Evolutionary conservation across 139 green algal species (phyloP).

Genomic region (Chlorella sp.): DNA sequence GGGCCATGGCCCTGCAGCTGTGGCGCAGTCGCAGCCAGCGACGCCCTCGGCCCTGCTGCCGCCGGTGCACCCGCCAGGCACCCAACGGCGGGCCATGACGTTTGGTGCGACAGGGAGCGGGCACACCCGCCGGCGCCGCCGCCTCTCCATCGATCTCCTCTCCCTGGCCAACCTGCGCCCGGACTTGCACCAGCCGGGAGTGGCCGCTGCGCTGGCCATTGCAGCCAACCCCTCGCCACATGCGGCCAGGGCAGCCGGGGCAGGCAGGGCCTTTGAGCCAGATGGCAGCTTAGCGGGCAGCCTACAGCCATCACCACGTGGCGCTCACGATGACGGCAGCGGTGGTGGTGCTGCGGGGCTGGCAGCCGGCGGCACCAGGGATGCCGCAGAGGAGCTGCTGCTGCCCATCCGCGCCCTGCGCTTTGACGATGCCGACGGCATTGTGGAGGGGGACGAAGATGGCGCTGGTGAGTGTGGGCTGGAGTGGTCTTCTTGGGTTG

Average conservation of each 20-base stretch:
- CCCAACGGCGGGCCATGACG: conserved; percentile 1
- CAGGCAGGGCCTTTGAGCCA: neutral
- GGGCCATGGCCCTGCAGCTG: neutral
- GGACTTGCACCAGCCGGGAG: conserved; percentile 24
- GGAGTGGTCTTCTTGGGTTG: neutral
- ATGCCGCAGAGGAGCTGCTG: conserved; percentile 1
- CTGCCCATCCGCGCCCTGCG: conserved; percentile 8
- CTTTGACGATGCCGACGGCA: conserved; percentile 15
- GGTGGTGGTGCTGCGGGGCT: too few relatives aligned
- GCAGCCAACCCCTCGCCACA: conserved; percentile 29
- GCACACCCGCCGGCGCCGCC: conserved; percentile 4
- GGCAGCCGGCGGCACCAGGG: too few relatives aligned
- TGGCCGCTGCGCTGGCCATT: conserved; percentile 31
- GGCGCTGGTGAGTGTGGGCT: neutral
- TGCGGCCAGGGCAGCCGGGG: neutral
- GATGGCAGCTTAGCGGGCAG: neutral
- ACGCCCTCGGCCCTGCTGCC: neutral
- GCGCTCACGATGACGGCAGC: neutral
- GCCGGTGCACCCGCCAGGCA: neutral
- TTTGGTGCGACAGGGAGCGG: neutral
- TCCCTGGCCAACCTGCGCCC: conserved; percentile 27
- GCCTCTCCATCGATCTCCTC: conserved; percentile 29
- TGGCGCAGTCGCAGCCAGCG: conserved; percentile 17
- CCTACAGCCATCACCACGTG: neutral
- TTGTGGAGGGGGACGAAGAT: neutral